These are phyloP conservation scores for Lanmaoa pseudosensibilis DNA, from an alignment of 768 basidiomycete genomes.

Conservation along the genomic window DNA sequence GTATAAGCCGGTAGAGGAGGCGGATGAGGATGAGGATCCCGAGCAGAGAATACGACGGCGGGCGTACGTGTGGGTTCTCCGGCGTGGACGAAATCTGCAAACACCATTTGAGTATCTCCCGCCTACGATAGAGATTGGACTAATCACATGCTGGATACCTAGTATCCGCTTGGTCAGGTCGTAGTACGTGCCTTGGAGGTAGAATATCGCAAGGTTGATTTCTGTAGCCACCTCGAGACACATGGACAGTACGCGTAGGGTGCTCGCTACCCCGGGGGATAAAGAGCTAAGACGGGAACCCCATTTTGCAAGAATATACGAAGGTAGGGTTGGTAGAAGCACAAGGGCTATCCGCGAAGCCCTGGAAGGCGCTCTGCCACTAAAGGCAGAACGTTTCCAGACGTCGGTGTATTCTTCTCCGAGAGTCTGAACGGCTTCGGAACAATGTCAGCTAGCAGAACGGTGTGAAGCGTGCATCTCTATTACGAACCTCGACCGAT, in stretches of 20 bases:
- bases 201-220: slow-evolving; percentile 78
- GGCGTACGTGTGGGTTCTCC: slow-evolving; percentile 66
- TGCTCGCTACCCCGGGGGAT: slow-evolving; percentile 31
- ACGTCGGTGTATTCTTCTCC: slow-evolving; percentile 92
- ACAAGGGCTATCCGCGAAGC: slow-evolving; percentile 53
- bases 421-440: slow-evolving; percentile 71
- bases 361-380: slow-evolving; percentile 42
- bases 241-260: slow-evolving; percentile 43
- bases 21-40: slow-evolving; percentile 70
- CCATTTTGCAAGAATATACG: slow-evolving; percentile 58
- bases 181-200: slow-evolving; percentile 79
- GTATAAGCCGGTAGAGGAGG: slow-evolving; percentile 60
- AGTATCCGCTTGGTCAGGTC: slow-evolving; percentile 66
- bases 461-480: not conserved
- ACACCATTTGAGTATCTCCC: slow-evolving; percentile 6
- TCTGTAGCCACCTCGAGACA: slow-evolving; percentile 61
- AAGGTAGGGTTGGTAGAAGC: slow-evolving; percentile 64
- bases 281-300: slow-evolving; percentile 39
- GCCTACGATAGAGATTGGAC: not conserved
- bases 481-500: slow-evolving; percentile 62
- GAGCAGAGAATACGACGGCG: slow-evolving; percentile 85
- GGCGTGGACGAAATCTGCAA: slow-evolving; percentile 71
- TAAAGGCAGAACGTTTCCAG: slow-evolving; percentile 62
- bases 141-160: slow-evolving; percentile 64
- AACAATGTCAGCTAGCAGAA: slow-evolving; percentile 9